Percentiles rank a stretch among this genome's conserved stretches.
These are phyloP conservation scores for Gynochthodes officinalis DNA, from an alignment of 257 asterid genomes.

Conservation along the genomic window DNA sequence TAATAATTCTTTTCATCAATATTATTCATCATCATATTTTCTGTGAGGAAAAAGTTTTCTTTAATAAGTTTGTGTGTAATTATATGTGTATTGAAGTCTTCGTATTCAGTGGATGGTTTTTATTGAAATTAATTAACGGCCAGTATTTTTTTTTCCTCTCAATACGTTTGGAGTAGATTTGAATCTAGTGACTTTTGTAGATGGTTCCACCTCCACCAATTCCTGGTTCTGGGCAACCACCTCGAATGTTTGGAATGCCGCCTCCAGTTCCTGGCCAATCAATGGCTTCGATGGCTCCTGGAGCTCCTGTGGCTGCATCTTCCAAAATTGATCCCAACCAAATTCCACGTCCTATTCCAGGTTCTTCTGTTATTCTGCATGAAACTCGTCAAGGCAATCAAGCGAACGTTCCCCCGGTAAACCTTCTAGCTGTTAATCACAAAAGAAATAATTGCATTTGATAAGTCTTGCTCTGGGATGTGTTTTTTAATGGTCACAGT, in stretches of 20 bases:
- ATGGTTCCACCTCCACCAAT: conserved; percentile 62
- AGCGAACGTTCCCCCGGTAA: conserved; percentile 99
- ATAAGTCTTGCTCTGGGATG: neutral
- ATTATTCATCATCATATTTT: neutral
- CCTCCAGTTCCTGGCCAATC: conserved; percentile 76
- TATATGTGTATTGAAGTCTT: neutral
- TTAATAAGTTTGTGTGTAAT: neutral
- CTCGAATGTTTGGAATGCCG: conserved; percentile 77
- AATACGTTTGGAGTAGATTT: conserved; percentile 18
- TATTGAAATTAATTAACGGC: neutral
- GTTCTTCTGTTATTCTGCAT: conserved; percentile 61
- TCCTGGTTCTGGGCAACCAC: conserved; percentile 67
- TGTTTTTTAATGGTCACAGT: neutral
- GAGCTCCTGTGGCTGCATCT: conserved; percentile 54
- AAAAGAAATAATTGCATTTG: neutral
- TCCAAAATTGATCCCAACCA: conserved; percentile 96
- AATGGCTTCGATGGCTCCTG: conserved; percentile 42
- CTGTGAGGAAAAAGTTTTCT: neutral
- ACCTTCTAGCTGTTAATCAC: neutral
- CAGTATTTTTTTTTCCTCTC: neutral
- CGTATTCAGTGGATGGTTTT: neutral
- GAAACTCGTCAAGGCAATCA: conserved; percentile 98
- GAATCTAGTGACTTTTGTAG: conserved; percentile 41
- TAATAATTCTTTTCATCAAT: neutral
- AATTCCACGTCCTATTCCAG: conserved; percentile 84